These are phyloP conservation scores for Pythium scleroteichum DNA, from an alignment of 352 stramenopile species.

Conservation along the genomic window DNA sequence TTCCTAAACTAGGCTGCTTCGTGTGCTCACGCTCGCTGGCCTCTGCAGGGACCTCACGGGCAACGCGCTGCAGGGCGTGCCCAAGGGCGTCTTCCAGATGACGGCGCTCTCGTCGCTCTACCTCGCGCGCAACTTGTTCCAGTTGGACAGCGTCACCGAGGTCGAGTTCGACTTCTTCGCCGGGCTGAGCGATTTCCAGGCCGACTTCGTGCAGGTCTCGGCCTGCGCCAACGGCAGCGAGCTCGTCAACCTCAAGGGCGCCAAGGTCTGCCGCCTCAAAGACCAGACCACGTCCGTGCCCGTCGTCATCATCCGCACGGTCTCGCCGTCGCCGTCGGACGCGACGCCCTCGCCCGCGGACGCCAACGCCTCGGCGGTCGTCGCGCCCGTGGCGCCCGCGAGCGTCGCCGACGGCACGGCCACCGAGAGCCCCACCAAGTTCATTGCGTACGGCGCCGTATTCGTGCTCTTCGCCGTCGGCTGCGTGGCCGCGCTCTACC, in stretches of 20 bases:
- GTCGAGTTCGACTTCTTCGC: conserved; percentile 74
- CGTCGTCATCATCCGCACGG: conserved; percentile 34
- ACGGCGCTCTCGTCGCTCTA: conserved; percentile 47
- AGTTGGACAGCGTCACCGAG: conserved; percentile 50
- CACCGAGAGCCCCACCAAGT: conserved; percentile 41
- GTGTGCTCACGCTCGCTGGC: too few species aligned
- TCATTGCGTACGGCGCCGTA: conserved; percentile 45
- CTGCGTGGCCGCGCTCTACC: conserved; percentile 42
- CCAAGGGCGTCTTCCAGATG: conserved; percentile 47
- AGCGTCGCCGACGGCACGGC: conserved; percentile 5
- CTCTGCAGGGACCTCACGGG: conserved; percentile 62
- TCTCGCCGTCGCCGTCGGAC: conserved; percentile 28
- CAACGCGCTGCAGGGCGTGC: conserved; percentile 51
- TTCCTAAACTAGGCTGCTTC: too few species aligned
- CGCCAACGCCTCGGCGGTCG: conserved; percentile 1
- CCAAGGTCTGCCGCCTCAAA: conserved; percentile 45
- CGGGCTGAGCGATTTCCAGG: conserved; percentile 50
- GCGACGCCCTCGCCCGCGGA: neutral
- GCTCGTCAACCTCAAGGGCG: conserved; percentile 61
- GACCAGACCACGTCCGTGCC: conserved; percentile 11
- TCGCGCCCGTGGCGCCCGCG: conserved; percentile 8
- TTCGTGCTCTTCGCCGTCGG: conserved; percentile 46
- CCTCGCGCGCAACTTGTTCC: conserved; percentile 51
- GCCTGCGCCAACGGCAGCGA: conserved; percentile 43
- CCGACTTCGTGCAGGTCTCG: conserved; percentile 53